Evolutionary conservation across 2,329 filamentous ascomycete genomes (phyloP).

Genomic region (Westerdykella ornata): DNA sequence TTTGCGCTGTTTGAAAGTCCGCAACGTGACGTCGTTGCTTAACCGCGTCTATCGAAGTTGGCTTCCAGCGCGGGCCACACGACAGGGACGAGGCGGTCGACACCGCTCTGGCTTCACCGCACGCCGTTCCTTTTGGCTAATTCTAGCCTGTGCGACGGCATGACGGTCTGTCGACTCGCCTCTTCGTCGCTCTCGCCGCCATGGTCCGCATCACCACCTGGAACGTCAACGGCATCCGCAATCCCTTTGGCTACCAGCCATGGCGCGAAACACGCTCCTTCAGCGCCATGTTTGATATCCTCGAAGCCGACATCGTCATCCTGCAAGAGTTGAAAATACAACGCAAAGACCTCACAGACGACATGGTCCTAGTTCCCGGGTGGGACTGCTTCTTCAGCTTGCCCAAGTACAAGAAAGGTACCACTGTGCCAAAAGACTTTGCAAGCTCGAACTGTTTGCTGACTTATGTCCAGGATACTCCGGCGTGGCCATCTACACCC

Average conservation of each 20-base stretch:
- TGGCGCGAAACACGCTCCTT: slow-evolving; percentile 45
- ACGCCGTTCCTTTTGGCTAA: no score
- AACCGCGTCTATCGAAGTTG: slow-evolving; percentile 9
- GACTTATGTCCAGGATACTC: slow-evolving; percentile 66
- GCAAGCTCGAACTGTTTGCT: slow-evolving; percentile 3
- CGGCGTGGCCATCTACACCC: slow-evolving; percentile 89
- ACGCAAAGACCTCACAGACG: slow-evolving; percentile 81
- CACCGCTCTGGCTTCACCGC: no score
- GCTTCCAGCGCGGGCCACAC: no score
- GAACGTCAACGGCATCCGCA: slow-evolving; percentile 51
- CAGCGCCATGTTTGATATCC: slow-evolving; percentile 79
- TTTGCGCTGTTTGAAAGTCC: slow-evolving; percentile 16
- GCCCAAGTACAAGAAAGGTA: slow-evolving; percentile 88
- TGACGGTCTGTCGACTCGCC: no score
- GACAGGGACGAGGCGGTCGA: no score
- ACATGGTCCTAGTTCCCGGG: slow-evolving; percentile 89
- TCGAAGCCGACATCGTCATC: slow-evolving; percentile 86
- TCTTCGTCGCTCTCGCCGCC: slow-evolving; percentile 15
- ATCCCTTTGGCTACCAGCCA: slow-evolving; percentile 50
- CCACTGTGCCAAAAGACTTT: neutral
- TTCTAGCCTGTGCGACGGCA: no score
- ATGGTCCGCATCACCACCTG: slow-evolving; percentile 71
- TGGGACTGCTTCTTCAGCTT: slow-evolving; percentile 97
- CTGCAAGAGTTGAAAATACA: slow-evolving; percentile 98
- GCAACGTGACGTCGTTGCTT: slow-evolving; percentile 14